Conservation (phyloP, 78 protist genomes). For the Dictyostelium purpureum region DNA sequence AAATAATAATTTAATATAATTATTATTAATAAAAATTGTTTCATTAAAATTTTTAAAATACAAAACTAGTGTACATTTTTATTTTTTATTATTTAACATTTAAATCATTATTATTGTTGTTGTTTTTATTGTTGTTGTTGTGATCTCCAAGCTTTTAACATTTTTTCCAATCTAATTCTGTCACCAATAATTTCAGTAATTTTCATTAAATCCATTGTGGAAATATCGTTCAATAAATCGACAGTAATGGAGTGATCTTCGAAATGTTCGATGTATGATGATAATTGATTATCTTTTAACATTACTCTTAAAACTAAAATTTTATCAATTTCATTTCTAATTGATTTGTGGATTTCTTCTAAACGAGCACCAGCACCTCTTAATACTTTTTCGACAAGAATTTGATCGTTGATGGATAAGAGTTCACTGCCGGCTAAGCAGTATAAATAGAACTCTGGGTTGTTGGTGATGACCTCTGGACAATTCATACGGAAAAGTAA, state of each 20-base stretch:
- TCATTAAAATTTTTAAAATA: too few relatives aligned
- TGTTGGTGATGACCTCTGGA: background rate
- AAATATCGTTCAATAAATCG: background rate
- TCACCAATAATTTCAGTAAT: slow-evolving; percentile 13
- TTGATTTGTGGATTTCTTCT: background rate
- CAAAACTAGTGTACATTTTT: background rate
- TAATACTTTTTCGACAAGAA: background rate
- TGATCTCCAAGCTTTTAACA: background rate
- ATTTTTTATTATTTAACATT: background rate
- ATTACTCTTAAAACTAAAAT: background rate
- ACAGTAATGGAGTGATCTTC: slow-evolving; percentile 7
- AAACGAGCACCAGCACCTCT: slow-evolving; percentile 1
- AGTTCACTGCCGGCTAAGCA: slow-evolving; percentile 15
- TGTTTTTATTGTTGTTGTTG: background rate
- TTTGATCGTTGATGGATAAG: background rate
- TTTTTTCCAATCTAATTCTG: slow-evolving; percentile 15
- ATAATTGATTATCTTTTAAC: slow-evolving; percentile 38
- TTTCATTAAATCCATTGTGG: background rate
- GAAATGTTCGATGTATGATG: background rate
- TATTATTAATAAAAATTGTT: background rate
- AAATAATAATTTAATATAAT: background rate
- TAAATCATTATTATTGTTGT: background rate
- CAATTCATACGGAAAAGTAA: background rate
- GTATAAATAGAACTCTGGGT: slow-evolving; percentile 20
- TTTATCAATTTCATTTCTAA: slow-evolving; percentile 4